These are phyloP conservation scores for Strobilomyces confusus DNA, from an alignment of 768 basidiomycete species.

Conservation along the genomic window DNA sequence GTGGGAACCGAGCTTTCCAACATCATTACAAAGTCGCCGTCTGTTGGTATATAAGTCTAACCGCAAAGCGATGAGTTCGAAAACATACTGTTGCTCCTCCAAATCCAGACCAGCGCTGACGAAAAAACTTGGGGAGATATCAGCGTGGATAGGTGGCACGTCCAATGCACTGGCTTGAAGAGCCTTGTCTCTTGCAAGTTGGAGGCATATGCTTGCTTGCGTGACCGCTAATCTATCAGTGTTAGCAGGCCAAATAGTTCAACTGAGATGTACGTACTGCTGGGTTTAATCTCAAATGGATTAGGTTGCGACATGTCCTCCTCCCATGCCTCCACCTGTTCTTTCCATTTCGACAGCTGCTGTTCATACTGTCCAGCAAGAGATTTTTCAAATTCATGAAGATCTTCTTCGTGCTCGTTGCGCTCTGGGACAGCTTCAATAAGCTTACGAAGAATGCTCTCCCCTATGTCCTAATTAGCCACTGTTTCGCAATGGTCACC, in stretches of 20 bases:
- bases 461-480: no score
- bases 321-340: conserved; percentile 4
- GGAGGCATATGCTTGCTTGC: neutral
- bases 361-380: neutral
- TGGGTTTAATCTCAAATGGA: conserved; percentile 3
- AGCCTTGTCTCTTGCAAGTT: neutral
- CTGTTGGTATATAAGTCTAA: no score
- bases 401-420: conserved; percentile 2
- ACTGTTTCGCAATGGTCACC: no score
- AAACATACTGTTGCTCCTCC: neutral
- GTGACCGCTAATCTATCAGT: neutral
- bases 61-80: no score
- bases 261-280: no score
- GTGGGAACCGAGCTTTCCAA: neutral
- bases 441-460: neutral
- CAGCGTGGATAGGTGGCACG: neutral
- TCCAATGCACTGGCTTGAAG: no score
- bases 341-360: neutral
- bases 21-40: neutral
- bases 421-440: conserved; percentile 4
- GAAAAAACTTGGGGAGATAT: neutral
- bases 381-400: neutral
- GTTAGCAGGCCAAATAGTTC: no score
- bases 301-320: conserved; percentile 2
- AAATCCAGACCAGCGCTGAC: neutral